Conservation (phyloP, 257 asterid genomes). For the Gardenia jasminoides region DNA sequence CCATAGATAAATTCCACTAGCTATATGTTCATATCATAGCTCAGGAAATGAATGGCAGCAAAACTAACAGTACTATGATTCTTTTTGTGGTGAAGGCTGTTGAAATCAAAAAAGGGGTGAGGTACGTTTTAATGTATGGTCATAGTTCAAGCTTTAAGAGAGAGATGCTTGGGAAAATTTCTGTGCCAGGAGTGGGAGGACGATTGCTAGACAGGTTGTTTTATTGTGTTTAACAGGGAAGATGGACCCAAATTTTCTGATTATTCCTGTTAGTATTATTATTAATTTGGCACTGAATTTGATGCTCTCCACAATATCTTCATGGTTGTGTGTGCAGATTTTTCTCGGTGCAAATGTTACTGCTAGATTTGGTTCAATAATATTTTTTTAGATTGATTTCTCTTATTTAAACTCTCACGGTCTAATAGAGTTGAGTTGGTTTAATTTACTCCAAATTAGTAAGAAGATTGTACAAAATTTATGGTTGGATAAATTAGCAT, state of each 20-base stretch:
- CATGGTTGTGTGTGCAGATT: slow-evolving; percentile 9
- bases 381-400: background rate
- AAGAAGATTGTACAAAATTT: too few relatives aligned
- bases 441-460: background rate
- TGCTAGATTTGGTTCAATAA: background rate
- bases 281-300: slow-evolving; percentile 4
- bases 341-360: background rate
- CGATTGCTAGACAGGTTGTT: background rate
- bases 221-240: background rate
- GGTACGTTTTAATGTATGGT: background rate
- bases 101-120: background rate
- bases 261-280: background rate
- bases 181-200: background rate
- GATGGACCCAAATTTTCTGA: slow-evolving; percentile 14
- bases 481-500: too few relatives aligned
- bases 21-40: slow-evolving; percentile 1
- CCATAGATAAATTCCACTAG: slow-evolving; percentile 23
- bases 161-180: slow-evolving; percentile 1
- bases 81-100: background rate
- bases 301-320: slow-evolving; percentile 6
- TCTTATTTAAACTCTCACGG: background rate
- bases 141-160: background rate
- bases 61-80: background rate
- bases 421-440: background rate
- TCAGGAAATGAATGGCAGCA: slow-evolving; percentile 6